Evolutionary conservation across 176 grass and related monocot genomes (phyloP), one percentile per base, ranked within the genome.

Genomic region (Stipa capillata): DNA sequence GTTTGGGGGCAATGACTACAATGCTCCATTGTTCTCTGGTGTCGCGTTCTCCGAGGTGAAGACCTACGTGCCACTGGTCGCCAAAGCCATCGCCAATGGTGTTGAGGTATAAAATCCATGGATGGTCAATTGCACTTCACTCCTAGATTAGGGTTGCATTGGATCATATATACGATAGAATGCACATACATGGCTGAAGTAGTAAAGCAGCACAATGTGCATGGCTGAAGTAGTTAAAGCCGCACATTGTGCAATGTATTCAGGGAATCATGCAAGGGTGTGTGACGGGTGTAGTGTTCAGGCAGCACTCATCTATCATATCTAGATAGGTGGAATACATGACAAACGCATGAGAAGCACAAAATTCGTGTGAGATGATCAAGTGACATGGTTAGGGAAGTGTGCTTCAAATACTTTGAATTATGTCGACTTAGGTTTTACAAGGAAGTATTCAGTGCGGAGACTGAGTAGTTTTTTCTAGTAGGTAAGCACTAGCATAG

Each of bases 1-100:
- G 72, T 97, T 97, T 62, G 95, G 95, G 10, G 95, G 95, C 16
- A 97, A 97, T 42, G 95, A 97, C 85, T 97, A 97, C 84, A 97
- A 90, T 14, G 92, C 95, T n/a, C 89, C 89, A 2, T 37, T 97
- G 7, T 97, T 97, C 89, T 94, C 91, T 2, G 95, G 89, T 20
- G 87, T 80, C 25, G 1, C 62, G 0, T 69, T 97, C 20, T 72
- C 83, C 24, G 74, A 97, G 3, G 87, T 97, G 41, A 92, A 87
- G 72, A 89, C 85, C 39, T 97, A 92, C 20, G 92, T 88, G 54
- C 91, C 87, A 5, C 76, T 92, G 16, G 85, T 92, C 33, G 68
- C 88, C 56, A 82, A 82, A 40, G 92, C 91, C 68, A 84, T 97
- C 45, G 79, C 80, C 36, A 86, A 82, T 10, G 95, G 95, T 0